phyloP scores from a whole-genome alignment of 2,329 filamentous ascomycete species.

The Claviceps sp. region DNA sequence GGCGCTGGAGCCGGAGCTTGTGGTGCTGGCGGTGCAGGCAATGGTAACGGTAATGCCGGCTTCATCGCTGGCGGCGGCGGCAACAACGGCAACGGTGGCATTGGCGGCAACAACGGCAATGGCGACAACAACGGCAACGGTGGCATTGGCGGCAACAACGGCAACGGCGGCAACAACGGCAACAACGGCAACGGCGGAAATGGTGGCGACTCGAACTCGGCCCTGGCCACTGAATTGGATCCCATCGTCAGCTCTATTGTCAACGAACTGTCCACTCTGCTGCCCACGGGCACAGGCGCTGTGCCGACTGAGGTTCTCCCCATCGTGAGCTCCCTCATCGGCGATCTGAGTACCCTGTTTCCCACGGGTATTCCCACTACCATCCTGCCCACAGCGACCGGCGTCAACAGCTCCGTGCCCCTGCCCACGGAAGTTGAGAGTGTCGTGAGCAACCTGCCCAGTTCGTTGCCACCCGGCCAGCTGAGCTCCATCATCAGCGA shows the following conservation, averaged over 20 bases:
- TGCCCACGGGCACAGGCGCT: not conserved
- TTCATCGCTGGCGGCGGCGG: not conserved
- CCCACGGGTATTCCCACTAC: not conserved
- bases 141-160: not conserved
- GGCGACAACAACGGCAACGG: not conserved
- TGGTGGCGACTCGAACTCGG: not conserved
- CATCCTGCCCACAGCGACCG: not conserved
- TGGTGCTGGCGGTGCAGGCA: not conserved
- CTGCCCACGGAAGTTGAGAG: not conserved
- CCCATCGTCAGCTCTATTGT: not conserved
- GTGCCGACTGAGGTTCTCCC: not conserved
- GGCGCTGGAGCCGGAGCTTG: not conserved
- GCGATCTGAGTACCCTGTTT: not conserved
- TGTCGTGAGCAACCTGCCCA: no score
- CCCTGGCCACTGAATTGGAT: no score
- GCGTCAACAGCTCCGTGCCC: not conserved
- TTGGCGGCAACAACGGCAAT: not conserved
- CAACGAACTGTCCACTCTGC: no score
- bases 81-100: not conserved
- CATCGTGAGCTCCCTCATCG: not conserved
- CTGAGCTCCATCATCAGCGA: no score
- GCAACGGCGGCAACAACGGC: not conserved
- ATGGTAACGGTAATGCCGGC: no score
- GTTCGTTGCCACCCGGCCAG: no score
- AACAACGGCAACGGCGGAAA: not conserved